Conservation (phyloP, 2,329 filamentous ascomycete species). For the Diaporthe longicolla region DNA sequence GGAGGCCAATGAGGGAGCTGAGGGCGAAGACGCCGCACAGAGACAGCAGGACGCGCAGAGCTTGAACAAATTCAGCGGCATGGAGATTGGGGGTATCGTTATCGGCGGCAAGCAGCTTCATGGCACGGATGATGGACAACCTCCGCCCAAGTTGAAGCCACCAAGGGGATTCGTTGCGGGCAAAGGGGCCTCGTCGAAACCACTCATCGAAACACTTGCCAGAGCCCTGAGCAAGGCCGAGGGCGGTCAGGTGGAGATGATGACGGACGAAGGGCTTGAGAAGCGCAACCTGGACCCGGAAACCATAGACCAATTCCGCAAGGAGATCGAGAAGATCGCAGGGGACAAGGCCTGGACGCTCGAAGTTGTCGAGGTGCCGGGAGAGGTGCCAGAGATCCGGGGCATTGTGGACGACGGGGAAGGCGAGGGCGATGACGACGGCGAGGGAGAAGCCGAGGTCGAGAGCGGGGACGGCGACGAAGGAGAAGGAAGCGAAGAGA, state of each 20-base stretch:
- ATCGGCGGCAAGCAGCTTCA: constrained; percentile 67
- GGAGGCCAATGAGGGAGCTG: constrained; percentile 39
- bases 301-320: constrained; percentile 77
- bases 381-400: constrained; percentile 73
- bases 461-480: constrained; percentile 45
- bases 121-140: constrained; percentile 62
- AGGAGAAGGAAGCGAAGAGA: constrained; percentile 63
- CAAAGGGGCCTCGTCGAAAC: constrained; percentile 45
- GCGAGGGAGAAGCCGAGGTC: constrained; percentile 43
- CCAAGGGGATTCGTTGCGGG: constrained; percentile 58
- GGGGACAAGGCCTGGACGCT: constrained; percentile 83
- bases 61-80: constrained; percentile 47
- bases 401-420: constrained; percentile 77
- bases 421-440: constrained; percentile 54
- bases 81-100: constrained; percentile 67
- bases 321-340: constrained; percentile 77
- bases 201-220: constrained; percentile 61
- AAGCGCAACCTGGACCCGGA: constrained; percentile 76
- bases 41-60: constrained; percentile 19
- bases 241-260: constrained; percentile 71
- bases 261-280: constrained; percentile 77
- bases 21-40: constrained; percentile 30
- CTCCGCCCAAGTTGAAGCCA: constrained; percentile 60
- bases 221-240: constrained; percentile 65
- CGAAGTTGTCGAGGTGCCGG: constrained; percentile 80